Conservation (phyloP, 805 yeast species). For the Alloascoidea africana region DNA sequence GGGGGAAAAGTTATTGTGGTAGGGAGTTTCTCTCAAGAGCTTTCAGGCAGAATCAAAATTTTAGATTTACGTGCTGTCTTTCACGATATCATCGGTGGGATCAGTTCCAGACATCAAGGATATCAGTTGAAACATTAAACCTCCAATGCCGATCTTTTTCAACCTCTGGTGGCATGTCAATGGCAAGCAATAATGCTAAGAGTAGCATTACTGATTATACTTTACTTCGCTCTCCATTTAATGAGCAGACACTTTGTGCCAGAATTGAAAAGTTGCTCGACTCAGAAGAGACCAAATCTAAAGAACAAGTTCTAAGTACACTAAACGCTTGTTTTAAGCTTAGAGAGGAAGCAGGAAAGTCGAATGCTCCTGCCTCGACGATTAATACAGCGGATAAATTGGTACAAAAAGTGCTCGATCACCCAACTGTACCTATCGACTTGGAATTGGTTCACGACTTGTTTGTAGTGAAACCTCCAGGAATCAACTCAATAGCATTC, state of each 20-base stretch:
- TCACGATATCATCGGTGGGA: no score
- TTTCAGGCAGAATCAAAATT: no score
- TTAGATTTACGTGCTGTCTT: no score
- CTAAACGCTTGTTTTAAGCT: constrained; percentile 13
- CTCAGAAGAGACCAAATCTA: not conserved
- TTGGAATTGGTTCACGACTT: constrained; percentile 10
- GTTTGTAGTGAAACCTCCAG: constrained; percentile 10
- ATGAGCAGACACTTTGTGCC: not conserved
- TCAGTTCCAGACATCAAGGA: no score
- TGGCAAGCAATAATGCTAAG: no score
- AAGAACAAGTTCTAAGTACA: constrained; percentile 10
- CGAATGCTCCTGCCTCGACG: constrained; percentile 10
- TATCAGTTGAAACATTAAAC: no score
- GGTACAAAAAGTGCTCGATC: constrained; percentile 8
- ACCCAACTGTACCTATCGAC: constrained; percentile 6
- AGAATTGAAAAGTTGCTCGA: not conserved
- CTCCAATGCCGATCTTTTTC: no score
- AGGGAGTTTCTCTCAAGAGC: no score
- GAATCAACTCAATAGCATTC: constrained; percentile 10
- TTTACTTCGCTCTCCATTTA: no score
- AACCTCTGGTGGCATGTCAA: no score
- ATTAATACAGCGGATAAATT: constrained; percentile 10
- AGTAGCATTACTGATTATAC: no score
- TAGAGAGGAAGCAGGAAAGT: constrained; percentile 8
- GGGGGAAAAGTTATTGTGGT: no score